Base-by-base conservation (phyloP, 2,329 filamentous ascomycete genomes). In the Aureobasidium sp. region DNA sequence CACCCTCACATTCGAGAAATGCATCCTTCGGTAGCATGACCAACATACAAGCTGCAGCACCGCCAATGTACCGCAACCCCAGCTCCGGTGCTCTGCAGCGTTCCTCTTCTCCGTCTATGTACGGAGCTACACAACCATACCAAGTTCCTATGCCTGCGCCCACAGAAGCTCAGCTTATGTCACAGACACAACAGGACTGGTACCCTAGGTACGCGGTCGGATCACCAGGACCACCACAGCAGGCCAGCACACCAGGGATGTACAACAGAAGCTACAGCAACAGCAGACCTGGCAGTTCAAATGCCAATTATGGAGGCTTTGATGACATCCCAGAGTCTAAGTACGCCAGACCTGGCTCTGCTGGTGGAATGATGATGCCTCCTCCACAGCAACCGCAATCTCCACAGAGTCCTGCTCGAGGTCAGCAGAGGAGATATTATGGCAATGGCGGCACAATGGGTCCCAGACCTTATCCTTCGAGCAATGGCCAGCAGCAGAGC, bases 211-310 rank as follows among this genome's bases (percentile, higher is more conserved):
- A 59, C 34, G 15, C 29, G 4, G 5, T 43, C 20, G 41, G 43
- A 29, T 59, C 55, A 12, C 29, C 41, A 12, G 57, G 55, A 6
- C 55, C 55, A 17, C 59, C 48, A 12, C 59, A 61, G 26, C 59
- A 61, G n/a, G 59, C 59, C 34, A 53, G 48, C 27, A 46, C 17
- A 2, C 59, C 59, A 1, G 59, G 32, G 2, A 61, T 61, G 59
- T 61, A 61, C 29, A 46, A 5, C 36, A 41, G 57, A 24, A 27
- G 57, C 44, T 51, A 60, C 46, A 43, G 34, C n/a, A 36, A 36
- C 32, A 44, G 55, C 41, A 48, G 55, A 47, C 32, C 41, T 2
- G 44, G 43, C 27, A 59, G 44, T 10, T 44, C 55, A 1, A 43
- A 61, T 20, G n/a, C 15, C 17, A 39, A 59, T 20, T 7, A 57